These are phyloP conservation scores for Capsicum chinense DNA, from an alignment of 257 asterid genomes.

Conservation along the genomic window DNA sequence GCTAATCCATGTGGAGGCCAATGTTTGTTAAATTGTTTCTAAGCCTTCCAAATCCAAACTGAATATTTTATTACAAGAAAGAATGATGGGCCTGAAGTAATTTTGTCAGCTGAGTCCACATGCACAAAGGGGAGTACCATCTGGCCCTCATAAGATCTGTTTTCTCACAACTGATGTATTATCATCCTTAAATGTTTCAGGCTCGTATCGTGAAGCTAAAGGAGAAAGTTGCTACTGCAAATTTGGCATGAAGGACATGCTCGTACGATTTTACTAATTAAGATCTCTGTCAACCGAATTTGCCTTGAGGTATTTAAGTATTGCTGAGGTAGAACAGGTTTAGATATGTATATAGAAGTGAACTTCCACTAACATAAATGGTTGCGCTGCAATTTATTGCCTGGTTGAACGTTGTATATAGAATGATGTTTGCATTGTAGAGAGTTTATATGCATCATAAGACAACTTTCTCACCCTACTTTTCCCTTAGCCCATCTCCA, in stretches of 20 bases:
- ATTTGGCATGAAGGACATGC: conserved; percentile 34
- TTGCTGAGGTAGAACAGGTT: not conserved
- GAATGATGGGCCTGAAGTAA: conserved; percentile 8
- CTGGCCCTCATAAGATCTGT: not conserved
- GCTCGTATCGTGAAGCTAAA: conserved; percentile 66
- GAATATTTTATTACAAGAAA: not conserved
- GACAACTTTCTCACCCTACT: not conserved
- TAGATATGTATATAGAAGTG: not conserved
- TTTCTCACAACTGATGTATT: conserved; percentile 5
- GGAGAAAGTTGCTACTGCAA: conserved; percentile 56
- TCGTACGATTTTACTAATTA: not conserved
- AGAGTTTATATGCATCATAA: not conserved
- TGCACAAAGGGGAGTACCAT: not conserved
- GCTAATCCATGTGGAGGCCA: not conserved
- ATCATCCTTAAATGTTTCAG: conserved; percentile 45
- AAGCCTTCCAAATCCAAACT: not conserved
- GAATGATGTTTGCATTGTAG: not conserved
- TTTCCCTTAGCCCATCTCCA: not conserved
- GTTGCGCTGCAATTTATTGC: not conserved
- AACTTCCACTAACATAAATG: not conserved
- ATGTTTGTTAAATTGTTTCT: not conserved
- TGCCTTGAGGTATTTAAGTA: not conserved
- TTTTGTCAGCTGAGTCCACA: not conserved
- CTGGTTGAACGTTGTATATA: not conserved
- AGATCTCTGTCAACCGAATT: not conserved